Base-by-base conservation (phyloP, 176 grass and related monocot genomes). In the Phyllostachys edulis region DNA sequence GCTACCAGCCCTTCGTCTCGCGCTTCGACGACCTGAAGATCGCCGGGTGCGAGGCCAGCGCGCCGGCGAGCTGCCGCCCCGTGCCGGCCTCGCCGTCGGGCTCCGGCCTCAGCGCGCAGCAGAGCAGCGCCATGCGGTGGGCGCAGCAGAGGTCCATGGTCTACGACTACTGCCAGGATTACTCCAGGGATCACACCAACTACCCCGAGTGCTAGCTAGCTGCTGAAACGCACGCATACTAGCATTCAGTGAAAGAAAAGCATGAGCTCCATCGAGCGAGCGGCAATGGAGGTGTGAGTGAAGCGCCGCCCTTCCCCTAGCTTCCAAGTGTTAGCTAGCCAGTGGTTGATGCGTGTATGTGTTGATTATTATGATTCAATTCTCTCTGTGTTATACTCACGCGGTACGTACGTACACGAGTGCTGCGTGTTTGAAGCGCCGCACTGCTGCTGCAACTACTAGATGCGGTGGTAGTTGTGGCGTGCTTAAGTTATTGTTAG, bases 121-220 rank as follows among this genome's bases (percentile, higher is more conserved):
- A 96, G 80, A 20, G 4, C 1, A 47, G 14, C 17, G 90, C 90
- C 61, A 93, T 95, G 93, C 72, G 41, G 6, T 95, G 90, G 93
- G 93, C 93, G 59, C 93, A 95, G 90, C 87, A 80, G 51, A 76
- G 11, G 6, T 82, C 85, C 56, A 95, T 95, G 93, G 89, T 85
- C 9, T 95, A 95, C 85, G 54, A 95, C 75, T 93, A 95, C 75
- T 95, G 93, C 69, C 88, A 91, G 77, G 93, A 95, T 55, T 4
- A 14, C 9, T 80, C 85, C 39, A 95, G 88, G 84, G 84, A 95
- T 52, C 93, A 26, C 52, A 74, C 86, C 16, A 69, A 92, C 9
- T 92, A 91, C 73, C 93, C 93, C 0, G 90, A 95, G 76, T 94
- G 92, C 85, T 94, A 82, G 61, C 13, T 63, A 16, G 41, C 41